A percentile compares a stretch with the other conserved stretches of the same genome.
Evolutionary conservation across 2,329 filamentous ascomycete genomes (phyloP).

Genomic region (Colletotrichum gloeosporioides): DNA sequence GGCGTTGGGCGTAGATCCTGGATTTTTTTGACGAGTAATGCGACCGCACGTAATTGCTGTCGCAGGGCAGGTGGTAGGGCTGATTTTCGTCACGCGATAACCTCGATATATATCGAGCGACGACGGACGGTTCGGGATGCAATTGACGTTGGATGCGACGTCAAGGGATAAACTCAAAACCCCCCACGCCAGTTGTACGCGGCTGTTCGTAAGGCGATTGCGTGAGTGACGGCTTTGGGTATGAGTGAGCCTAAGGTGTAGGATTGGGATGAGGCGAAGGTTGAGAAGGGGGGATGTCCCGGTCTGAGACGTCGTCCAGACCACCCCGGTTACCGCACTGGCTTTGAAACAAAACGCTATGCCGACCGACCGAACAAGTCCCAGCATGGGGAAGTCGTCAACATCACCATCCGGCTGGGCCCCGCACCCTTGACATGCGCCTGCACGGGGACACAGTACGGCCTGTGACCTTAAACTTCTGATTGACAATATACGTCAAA

Average conservation of each 20-base stretch:
- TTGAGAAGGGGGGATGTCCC: neutral
- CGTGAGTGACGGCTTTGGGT: neutral
- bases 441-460: neutral
- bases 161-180: conserved; percentile 11
- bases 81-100: neutral
- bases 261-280: neutral
- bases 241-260: neutral
- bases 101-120: neutral
- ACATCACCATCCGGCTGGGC: neutral
- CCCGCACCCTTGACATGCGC: neutral
- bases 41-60: neutral
- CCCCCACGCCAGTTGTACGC: neutral
- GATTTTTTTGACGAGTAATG: neutral
- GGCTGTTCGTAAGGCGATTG: conserved; percentile 3
- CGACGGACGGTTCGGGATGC: neutral
- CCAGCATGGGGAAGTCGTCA: neutral
- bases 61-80: neutral
- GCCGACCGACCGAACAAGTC: conserved; percentile 1
- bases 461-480: neutral
- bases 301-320: conserved; percentile 9
- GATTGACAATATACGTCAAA: neutral
- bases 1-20: neutral
- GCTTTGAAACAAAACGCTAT: conserved; percentile 11
- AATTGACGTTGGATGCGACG: neutral
- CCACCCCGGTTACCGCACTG: conserved; percentile 10